These are phyloP conservation scores for Usnea hakonensis DNA, from an alignment of 495 filamentous ascomycete genomes.

Conservation along the genomic window DNA sequence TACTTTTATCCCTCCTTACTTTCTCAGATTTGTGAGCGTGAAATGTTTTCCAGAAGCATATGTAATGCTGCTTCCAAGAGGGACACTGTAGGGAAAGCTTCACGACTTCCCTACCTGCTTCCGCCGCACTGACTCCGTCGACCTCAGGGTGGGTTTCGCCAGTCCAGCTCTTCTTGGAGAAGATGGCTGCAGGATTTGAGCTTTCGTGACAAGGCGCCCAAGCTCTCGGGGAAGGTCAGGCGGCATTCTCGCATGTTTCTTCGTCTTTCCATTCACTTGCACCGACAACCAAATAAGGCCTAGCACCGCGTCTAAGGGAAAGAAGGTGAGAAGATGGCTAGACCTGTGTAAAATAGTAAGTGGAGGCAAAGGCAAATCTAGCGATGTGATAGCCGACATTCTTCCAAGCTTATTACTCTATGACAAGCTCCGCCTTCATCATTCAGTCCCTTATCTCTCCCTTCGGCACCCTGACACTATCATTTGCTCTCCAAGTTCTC, in stretches of 20 bases:
- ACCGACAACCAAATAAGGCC: too few relatives aligned
- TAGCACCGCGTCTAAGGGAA: too few relatives aligned
- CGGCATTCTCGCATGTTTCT: not conserved
- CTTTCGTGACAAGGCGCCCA: not conserved
- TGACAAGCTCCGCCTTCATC: constrained; percentile 28
- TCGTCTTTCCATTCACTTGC: not conserved
- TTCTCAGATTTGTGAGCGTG: not conserved
- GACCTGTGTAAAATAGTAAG: too few relatives aligned
- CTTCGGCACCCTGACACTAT: constrained; percentile 24
- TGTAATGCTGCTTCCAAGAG: not conserved
- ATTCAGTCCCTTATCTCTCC: constrained; percentile 11
- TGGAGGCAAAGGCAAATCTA: too few relatives aligned
- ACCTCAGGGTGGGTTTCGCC: not conserved
- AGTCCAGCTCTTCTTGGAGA: not conserved
- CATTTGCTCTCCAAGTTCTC: constrained; percentile 38
- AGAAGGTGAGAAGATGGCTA: too few relatives aligned
- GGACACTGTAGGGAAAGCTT: not conserved
- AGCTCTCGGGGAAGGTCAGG: not conserved
- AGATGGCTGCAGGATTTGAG: not conserved
- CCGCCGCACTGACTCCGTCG: not conserved
- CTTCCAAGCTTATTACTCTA: not conserved
- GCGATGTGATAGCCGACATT: too few relatives aligned
- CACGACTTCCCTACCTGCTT: not conserved
- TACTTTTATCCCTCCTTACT: not conserved
- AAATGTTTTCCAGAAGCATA: not conserved